These are phyloP conservation scores for Sphenostylis stenocarpa DNA, from an alignment of 306 rosid species.

Conservation along the genomic window DNA sequence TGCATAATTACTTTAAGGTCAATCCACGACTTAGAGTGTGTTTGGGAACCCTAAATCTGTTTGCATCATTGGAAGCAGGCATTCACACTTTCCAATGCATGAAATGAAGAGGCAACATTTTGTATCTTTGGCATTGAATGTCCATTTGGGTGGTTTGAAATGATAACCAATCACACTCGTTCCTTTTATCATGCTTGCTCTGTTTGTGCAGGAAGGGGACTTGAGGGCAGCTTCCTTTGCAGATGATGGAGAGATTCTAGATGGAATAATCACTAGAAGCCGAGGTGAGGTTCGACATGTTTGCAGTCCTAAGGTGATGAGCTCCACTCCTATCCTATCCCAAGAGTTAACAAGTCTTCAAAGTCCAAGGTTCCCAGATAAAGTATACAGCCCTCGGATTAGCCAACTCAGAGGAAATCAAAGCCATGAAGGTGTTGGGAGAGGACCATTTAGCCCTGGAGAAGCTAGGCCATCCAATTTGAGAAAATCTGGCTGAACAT, in stretches of 20 bases:
- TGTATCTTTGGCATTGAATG: neutral
- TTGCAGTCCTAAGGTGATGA: constrained; percentile 53
- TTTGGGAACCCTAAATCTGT: too few relatives aligned
- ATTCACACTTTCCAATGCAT: neutral
- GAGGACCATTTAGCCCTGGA: constrained; percentile 47
- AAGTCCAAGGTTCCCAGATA: constrained; percentile 41
- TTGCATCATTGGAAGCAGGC: neutral
- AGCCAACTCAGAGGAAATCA: constrained; percentile 38
- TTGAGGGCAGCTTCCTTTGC: constrained; percentile 55
- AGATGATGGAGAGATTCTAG: constrained; percentile 62
- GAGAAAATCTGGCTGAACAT: constrained; percentile 42
- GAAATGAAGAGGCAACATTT: neutral
- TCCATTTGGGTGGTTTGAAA: neutral
- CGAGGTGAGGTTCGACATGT: constrained; percentile 63
- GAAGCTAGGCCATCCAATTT: constrained; percentile 45
- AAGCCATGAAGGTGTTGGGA: constrained; percentile 48
- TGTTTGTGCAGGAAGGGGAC: constrained; percentile 49
- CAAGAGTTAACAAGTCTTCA: constrained; percentile 36
- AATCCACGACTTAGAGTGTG: neutral
- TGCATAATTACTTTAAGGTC: neutral
- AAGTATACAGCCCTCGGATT: constrained; percentile 45
- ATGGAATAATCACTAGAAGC: constrained; percentile 60
- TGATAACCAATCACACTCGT: neutral
- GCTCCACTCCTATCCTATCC: constrained; percentile 42
- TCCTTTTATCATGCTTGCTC: neutral